Percentiles rank a stretch among this genome's conserved stretches.
Conservation (phyloP, 495 filamentous ascomycete genomes). For the Podospora bellae-mahoneyi region DNA sequence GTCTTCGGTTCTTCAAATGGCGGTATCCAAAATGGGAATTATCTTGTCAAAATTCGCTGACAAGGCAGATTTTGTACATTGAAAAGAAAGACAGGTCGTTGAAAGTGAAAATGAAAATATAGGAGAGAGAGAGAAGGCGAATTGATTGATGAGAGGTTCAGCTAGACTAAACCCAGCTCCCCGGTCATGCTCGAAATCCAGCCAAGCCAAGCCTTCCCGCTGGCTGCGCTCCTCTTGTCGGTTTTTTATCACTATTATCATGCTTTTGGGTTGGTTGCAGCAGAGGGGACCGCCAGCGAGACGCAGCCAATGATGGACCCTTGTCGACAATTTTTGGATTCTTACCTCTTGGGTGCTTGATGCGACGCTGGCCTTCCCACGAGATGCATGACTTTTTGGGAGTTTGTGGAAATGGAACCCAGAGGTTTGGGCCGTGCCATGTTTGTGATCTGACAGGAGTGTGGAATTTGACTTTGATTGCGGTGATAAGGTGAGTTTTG, state of each 20-base stretch:
- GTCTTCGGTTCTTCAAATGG: too few relatives aligned
- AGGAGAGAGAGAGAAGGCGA: not conserved
- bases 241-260: not conserved
- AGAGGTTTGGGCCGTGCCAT: not conserved
- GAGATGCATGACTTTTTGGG: not conserved
- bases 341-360: not conserved
- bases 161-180: not conserved
- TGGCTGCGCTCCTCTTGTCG: not conserved
- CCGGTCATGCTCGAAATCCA: not conserved
- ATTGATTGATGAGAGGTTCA: not conserved
- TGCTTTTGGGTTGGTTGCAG: not conserved
- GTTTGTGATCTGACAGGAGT: not conserved
- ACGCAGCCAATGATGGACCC: not conserved
- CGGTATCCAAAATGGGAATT: not conserved
- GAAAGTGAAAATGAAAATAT: not conserved
- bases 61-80: not conserved
- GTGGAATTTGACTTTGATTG: not conserved
- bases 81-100: not conserved
- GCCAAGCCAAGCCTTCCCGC: not conserved
- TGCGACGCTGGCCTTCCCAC: not conserved
- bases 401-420: not conserved
- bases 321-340: not conserved
- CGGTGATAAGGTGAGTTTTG: not conserved
- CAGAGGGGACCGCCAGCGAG: not conserved
- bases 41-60: not conserved